Percentiles rank a stretch among this genome's conserved stretches.
Evolutionary conservation across 768 basidiomycete species (phyloP).

Genomic region (Tricholomella constricta): DNA sequence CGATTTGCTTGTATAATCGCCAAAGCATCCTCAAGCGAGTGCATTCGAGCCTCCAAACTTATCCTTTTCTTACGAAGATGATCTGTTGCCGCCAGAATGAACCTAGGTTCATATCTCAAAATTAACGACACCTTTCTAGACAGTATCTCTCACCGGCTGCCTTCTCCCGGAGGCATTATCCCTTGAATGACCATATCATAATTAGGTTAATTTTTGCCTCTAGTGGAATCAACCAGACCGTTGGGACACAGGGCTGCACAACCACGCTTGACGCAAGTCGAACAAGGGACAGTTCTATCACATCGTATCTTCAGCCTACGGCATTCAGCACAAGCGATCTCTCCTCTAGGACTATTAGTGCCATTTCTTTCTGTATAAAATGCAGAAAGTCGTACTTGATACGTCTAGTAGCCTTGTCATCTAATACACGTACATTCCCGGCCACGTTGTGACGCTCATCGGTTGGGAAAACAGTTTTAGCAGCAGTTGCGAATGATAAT

Average conservation of each 20-base stretch:
- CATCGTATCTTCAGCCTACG: slow-evolving; percentile 45
- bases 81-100: slow-evolving; percentile 54
- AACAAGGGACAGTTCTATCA: slow-evolving; percentile 42
- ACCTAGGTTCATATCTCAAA: slow-evolving; percentile 30
- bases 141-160: slow-evolving; percentile 42
- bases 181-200: slow-evolving; percentile 30
- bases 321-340: slow-evolving; percentile 48
- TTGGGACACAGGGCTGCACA: slow-evolving; percentile 55
- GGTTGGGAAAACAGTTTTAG: not conserved
- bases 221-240: slow-evolving; percentile 32
- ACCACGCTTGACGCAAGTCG: slow-evolving; percentile 54
- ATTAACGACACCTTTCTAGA: not conserved
- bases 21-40: slow-evolving; percentile 55
- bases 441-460: not conserved
- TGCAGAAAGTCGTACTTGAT: slow-evolving; percentile 30
- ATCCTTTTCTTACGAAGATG: slow-evolving; percentile 50
- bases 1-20: slow-evolving; percentile 45
- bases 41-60: slow-evolving; percentile 52
- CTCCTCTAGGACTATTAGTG: slow-evolving; percentile 28
- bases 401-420: slow-evolving; percentile 39
- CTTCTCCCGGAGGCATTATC: slow-evolving; percentile 56
- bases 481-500: not conserved
- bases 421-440: not conserved
- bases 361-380: not conserved
- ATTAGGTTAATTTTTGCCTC: not conserved